Conservation (phyloP, 2,329 filamentous ascomycete genomes). For the Cucurbitaria berberidis region DNA sequence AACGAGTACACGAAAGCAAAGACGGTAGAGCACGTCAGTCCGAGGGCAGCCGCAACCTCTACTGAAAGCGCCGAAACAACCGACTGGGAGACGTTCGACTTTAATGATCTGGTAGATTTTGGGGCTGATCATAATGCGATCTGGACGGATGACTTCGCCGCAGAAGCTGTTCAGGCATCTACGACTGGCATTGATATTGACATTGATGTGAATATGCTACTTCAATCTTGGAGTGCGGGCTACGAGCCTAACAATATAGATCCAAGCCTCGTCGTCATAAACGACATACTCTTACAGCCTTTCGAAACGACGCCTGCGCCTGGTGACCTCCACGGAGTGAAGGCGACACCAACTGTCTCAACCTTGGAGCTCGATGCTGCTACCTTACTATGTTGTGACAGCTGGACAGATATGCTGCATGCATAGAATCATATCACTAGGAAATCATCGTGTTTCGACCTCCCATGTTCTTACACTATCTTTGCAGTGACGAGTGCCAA, state of each 20-base stretch:
- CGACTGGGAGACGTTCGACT: constrained; percentile 31
- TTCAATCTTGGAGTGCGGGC: constrained; percentile 15
- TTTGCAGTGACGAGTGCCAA: not conserved
- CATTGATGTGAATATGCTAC: constrained; percentile 19
- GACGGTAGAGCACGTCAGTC: constrained; percentile 13
- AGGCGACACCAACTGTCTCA: constrained; percentile 11
- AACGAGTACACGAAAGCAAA: constrained; percentile 49
- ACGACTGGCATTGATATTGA: constrained; percentile 21
- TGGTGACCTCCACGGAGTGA: not conserved
- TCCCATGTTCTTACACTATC: not conserved
- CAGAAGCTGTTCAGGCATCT: constrained; percentile 10
- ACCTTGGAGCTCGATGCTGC: constrained; percentile 26
- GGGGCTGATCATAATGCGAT: constrained; percentile 17
- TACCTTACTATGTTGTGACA: constrained; percentile 14
- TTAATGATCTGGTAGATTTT: constrained; percentile 36
- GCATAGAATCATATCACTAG: not conserved
- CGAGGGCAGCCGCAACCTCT: constrained; percentile 7
- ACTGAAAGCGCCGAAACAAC: constrained; percentile 10
- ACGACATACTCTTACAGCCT: constrained; percentile 4
- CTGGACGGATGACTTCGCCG: constrained; percentile 10
- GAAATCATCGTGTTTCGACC: not conserved
- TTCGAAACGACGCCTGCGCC: not conserved
- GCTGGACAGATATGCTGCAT: not conserved
- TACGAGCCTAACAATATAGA: constrained; percentile 9
- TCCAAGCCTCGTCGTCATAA: not conserved